These are phyloP conservation scores for Myxozyma monticola DNA, from an alignment of 805 yeast species.

Conservation along the genomic window DNA sequence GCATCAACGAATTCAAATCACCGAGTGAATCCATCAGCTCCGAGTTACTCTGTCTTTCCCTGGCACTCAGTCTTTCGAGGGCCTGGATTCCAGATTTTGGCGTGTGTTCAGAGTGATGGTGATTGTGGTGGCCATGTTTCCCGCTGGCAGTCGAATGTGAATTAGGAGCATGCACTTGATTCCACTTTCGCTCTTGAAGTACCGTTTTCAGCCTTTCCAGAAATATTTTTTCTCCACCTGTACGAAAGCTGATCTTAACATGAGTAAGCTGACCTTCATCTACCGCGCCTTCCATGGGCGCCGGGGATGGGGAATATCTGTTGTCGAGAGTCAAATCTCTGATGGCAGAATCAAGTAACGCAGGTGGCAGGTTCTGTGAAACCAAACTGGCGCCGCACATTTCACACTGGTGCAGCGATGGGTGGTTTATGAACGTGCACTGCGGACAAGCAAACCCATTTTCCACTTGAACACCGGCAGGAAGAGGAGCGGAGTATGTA, in stretches of 20 bases:
- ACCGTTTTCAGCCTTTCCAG: constrained; percentile 48
- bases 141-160: neutral
- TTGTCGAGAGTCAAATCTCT: constrained; percentile 6
- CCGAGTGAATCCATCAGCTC: constrained; percentile 66
- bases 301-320: constrained; percentile 14
- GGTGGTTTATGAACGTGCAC: constrained; percentile 84
- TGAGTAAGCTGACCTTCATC: constrained; percentile 33
- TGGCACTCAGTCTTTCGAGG: constrained; percentile 58
- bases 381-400: constrained; percentile 70
- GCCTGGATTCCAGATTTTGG: constrained; percentile 64
- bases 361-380: constrained; percentile 36
- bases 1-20: constrained; percentile 74
- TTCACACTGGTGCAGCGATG: constrained; percentile 75
- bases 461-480: constrained; percentile 7
- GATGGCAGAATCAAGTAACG: constrained; percentile 35
- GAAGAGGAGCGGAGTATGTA: constrained; percentile 1
- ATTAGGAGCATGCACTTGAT: constrained; percentile 17
- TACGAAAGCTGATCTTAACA: constrained; percentile 73
- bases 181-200: constrained; percentile 56
- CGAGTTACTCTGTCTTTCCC: constrained; percentile 58
- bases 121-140: neutral
- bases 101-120: neutral
- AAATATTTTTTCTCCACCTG: constrained; percentile 62
- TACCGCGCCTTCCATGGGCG: constrained; percentile 1
- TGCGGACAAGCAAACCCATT: constrained; percentile 46